Percentiles rank a stretch among this genome's conserved stretches.
phyloP scores from a whole-genome alignment of 257 asterid species.

The Solanum paucissectum region DNA sequence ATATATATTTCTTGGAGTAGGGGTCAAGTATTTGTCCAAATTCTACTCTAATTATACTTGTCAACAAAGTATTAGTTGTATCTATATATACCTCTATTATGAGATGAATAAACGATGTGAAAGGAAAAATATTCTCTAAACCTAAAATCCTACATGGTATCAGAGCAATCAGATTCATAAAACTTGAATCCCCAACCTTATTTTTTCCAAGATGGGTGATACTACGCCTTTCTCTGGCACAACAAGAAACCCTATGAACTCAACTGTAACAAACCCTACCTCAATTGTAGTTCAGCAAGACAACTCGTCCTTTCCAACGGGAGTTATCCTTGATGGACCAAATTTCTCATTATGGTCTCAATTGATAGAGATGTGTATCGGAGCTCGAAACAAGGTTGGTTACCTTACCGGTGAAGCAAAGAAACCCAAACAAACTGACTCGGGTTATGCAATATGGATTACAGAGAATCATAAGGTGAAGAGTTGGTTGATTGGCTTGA shows the following conservation, averaged over 20 bases:
- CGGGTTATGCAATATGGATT: neutral
- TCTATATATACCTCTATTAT: neutral
- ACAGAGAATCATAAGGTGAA: neutral
- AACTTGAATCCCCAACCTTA: neutral
- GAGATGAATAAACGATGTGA: neutral
- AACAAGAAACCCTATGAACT: neutral
- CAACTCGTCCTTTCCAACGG: neutral
- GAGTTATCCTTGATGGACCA: neutral
- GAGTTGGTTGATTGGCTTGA: neutral
- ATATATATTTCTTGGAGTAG: too few species aligned
- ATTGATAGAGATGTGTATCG: neutral
- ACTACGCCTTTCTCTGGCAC: neutral
- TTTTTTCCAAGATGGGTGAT: neutral
- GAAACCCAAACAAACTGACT: neutral
- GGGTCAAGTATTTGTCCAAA: too few species aligned
- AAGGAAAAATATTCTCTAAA: neutral
- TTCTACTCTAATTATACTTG: neutral
- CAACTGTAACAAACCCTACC: neutral
- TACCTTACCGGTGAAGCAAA: neutral
- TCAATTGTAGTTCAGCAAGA: neutral
- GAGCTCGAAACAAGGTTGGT: neutral
- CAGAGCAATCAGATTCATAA: neutral
- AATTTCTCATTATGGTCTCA: neutral
- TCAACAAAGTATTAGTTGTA: neutral
- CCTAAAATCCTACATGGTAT: neutral